A percentile compares a stretch with the other conserved stretches of the same genome.
Conservation (phyloP, 169 alveolate genomes). For the Amoebophrya sp. region DNA sequence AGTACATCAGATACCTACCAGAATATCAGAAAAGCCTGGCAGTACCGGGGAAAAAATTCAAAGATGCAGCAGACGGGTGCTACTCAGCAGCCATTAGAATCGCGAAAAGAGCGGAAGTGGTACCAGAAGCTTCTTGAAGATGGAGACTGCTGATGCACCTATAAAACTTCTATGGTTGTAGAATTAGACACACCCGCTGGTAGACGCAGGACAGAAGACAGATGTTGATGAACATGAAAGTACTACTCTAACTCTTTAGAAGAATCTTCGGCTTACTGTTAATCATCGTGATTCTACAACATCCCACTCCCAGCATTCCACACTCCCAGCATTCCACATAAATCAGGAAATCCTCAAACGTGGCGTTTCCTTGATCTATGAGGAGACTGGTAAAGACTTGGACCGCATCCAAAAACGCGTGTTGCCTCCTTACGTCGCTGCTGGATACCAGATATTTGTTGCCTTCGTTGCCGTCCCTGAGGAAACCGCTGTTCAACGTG, state of each 20-base stretch:
- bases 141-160: too few species aligned
- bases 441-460: background rate
- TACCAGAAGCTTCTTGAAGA: too few species aligned
- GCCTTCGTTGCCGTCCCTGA: background rate
- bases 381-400: background rate
- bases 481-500: background rate
- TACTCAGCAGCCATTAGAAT: background rate
- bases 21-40: background rate
- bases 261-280: too few species aligned
- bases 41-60: background rate
- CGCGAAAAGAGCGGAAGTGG: background rate
- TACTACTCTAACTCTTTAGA: too few species aligned
- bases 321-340: too few species aligned
- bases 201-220: too few species aligned
- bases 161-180: too few species aligned
- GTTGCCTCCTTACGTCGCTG: background rate
- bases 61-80: background rate
- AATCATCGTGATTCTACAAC: too few species aligned
- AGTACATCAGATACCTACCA: background rate
- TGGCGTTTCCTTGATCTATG: background rate
- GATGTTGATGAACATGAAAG: too few species aligned
- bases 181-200: too few species aligned
- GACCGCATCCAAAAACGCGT: background rate
- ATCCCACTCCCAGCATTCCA: too few species aligned
- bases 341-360: background rate